phyloP scores from a whole-genome alignment of 176 grass and related monocot genomes.

The Avena insularis region DNA sequence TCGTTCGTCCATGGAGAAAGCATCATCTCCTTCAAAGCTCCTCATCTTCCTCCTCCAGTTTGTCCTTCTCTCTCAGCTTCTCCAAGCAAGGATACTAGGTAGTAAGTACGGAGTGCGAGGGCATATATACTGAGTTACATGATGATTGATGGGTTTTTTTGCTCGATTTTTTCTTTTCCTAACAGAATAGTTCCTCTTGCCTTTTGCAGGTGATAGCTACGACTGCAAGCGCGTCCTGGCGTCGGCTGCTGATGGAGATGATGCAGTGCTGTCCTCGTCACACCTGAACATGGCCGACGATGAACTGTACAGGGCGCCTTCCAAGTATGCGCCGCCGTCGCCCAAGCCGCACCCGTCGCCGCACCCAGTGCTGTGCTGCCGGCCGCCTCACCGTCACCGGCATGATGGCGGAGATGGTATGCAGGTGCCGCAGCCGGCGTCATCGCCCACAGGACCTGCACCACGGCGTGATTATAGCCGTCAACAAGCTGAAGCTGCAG shows the following conservation, averaged over 20 bases:
- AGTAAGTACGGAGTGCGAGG: not conserved
- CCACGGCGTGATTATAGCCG: not conserved
- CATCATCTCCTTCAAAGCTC: not conserved
- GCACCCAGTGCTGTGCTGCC: not conserved
- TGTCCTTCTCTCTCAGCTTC: not conserved
- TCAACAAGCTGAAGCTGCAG: constrained; percentile 2
- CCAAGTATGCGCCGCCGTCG: not conserved
- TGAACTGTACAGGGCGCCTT: not conserved
- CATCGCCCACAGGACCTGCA: not conserved
- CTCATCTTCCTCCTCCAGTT: not conserved
- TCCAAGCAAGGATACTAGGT: not conserved
- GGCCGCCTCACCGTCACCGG: not conserved
- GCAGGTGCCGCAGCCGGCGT: not conserved
- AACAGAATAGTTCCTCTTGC: not conserved
- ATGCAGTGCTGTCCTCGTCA: too few relatives aligned
- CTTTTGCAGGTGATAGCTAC: not conserved
- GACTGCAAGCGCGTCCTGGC: not conserved
- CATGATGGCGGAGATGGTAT: not conserved
- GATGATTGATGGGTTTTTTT: not conserved
- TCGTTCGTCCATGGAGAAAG: not conserved
- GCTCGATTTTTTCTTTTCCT: not conserved
- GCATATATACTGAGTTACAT: too few relatives aligned
- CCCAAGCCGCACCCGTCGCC: not conserved
- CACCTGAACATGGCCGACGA: not conserved
- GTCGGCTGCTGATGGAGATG: not conserved